Conservation (phyloP, 2,329 filamentous ascomycete species). For the Coniochaeta sp. region DNA sequence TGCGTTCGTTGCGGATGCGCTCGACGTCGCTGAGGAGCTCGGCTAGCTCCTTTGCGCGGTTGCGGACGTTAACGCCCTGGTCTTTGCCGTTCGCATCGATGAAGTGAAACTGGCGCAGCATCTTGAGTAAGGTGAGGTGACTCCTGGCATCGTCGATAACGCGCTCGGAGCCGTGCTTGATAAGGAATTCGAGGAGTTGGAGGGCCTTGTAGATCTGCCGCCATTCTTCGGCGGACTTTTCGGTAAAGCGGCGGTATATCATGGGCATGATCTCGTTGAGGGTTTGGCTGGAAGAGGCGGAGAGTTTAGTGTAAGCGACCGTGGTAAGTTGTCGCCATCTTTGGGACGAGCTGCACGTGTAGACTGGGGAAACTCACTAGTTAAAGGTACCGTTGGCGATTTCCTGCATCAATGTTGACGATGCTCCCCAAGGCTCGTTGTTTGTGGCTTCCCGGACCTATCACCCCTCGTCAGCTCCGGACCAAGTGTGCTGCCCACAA, state of each 20-base stretch:
- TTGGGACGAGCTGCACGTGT: not conserved
- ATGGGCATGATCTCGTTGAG: constrained; percentile 99
- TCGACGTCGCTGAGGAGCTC: constrained; percentile 93
- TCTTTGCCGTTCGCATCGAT: constrained; percentile 97
- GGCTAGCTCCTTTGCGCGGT: constrained; percentile 89
- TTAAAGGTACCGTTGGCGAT: constrained; percentile 97
- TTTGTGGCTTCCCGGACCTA: constrained; percentile 97
- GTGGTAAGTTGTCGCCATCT: not conserved
- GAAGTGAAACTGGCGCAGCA: constrained; percentile 97
- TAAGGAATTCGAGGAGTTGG: constrained; percentile 86
- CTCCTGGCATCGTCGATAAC: constrained; percentile 96
- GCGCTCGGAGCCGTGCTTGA: constrained; percentile 96
- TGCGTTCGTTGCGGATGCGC: constrained; percentile 69
- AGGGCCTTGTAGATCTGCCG: constrained; percentile 98
- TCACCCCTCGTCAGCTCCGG: constrained; percentile 5
- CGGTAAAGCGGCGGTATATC: constrained; percentile 98
- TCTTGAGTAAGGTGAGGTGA: constrained; percentile 91
- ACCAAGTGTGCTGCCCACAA: constrained; percentile 5
- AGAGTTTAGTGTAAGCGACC: not conserved
- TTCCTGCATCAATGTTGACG: constrained; percentile 85
- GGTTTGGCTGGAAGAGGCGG: constrained; percentile 58
- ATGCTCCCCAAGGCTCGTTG: constrained; percentile 94
- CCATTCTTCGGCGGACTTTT: constrained; percentile 98
- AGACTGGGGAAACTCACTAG: constrained; percentile 63
- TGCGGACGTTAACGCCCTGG: constrained; percentile 94